Evolutionary conservation across 2,329 filamentous ascomycete genomes (phyloP), one percentile per base, ranked within the genome.

Genomic region (Cephalotrichum gorgonifer): DNA sequence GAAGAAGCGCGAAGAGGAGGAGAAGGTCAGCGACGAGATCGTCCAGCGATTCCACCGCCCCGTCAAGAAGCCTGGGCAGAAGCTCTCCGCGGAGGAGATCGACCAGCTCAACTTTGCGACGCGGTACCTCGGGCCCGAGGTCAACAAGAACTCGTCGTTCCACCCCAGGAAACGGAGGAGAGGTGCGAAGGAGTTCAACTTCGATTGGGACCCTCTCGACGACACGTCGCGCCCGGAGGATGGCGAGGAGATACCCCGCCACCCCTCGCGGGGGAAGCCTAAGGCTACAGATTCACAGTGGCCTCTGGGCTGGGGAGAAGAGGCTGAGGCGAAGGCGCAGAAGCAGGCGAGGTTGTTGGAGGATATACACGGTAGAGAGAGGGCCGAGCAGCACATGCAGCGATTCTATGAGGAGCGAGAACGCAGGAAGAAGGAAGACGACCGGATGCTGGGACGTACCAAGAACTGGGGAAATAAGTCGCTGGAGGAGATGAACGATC

Each of bases 381-480:
- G 91, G 38, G 93, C 90, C 6, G 75, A 80, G 57, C 81, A 88
- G 56, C 81, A 95, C 44, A 70, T 96, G 60, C 88, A 95, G 55
- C 89, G 91, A 77, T 72, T 70, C 42, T 89, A 94, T 67, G 72
- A 85, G 52, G 67, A 64, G n/a, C 62, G 66, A 20, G 64, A 66
- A 43, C 78, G 83, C 55, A 81, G 84, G 27, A 85, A 81, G 58
- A 85, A 94, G 60, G 65, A 86, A 54, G 81, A 82, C 11, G 74
- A 76, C 52, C 78, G 85, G 53, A 25, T 46, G 14, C 88, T 84
- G 54, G 84, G 83, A 30, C 74, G 95, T 50, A 90, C 94, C 58
- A 90, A 90, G 65, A 89, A 95, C 66, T 98, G 93, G 93, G 89
- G 86, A 49, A 88, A 96, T 62, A 98, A 98, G 79, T 78, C 76